Conservation (phyloP, 352 stramenopile species). For the Blastocystis sp. region DNA sequence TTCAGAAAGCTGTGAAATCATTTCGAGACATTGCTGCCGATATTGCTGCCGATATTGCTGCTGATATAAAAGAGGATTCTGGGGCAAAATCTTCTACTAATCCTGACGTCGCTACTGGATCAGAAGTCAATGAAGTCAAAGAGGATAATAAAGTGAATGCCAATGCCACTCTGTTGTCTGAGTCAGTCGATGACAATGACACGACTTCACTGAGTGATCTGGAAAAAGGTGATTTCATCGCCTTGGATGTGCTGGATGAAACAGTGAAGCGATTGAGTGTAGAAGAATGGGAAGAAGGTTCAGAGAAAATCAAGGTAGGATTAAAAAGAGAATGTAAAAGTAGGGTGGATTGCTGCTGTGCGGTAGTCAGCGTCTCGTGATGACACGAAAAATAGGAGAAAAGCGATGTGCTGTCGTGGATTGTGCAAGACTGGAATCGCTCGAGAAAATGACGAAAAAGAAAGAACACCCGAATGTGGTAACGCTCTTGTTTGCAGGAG, state of each 20-base stretch:
- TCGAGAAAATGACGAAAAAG: slow-evolving; percentile 33
- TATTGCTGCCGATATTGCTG: background rate
- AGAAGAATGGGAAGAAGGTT: background rate
- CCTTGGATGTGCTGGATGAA: background rate
- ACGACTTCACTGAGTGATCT: background rate
- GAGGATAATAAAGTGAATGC: background rate
- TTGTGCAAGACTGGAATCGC: background rate
- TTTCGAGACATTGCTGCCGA: background rate
- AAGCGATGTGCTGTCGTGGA: background rate
- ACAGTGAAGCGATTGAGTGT: background rate
- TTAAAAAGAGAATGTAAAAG: background rate
- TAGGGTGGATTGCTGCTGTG: background rate
- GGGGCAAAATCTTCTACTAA: background rate
- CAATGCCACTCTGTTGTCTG: background rate
- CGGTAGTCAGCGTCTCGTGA: background rate
- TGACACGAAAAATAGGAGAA: background rate
- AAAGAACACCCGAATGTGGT: slow-evolving; percentile 32
- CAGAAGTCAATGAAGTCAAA: background rate
- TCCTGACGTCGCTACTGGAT: background rate
- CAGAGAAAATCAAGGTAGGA: background rate
- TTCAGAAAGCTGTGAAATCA: slow-evolving; percentile 19
- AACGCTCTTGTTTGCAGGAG: slow-evolving; percentile 1
- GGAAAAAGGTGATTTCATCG: background rate
- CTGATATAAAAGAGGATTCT: background rate
- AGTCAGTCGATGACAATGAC: background rate